These are phyloP conservation scores for Boeremia lycopersici DNA, from an alignment of 2,329 filamentous ascomycete genomes.

Conservation along the genomic window DNA sequence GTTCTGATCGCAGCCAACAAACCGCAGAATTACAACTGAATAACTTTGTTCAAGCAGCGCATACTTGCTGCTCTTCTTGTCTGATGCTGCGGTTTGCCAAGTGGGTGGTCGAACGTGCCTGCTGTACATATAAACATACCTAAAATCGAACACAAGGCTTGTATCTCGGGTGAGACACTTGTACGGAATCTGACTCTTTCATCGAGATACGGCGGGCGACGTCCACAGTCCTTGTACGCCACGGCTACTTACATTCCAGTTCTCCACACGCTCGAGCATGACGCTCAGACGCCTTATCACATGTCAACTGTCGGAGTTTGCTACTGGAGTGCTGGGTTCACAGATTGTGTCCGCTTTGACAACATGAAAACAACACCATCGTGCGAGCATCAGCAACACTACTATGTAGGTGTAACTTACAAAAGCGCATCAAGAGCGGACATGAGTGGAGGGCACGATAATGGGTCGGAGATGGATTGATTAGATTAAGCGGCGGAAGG, in stretches of 20 bases:
- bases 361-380: background rate
- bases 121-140: no score
- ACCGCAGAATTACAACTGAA: no score
- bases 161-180: background rate
- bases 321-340: background rate
- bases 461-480: constrained; percentile 17
- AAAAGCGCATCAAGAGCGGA: background rate
- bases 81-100: no score
- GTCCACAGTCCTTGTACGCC: background rate
- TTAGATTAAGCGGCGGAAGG: constrained; percentile 22
- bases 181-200: background rate
- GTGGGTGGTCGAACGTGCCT: background rate
- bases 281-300: constrained; percentile 6
- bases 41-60: no score
- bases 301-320: background rate
- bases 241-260: background rate
- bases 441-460: constrained; percentile 9
- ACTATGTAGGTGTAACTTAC: background rate
- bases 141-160: no score
- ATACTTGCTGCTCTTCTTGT: no score
- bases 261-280: constrained; percentile 7
- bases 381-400: background rate
- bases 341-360: background rate
- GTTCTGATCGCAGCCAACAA: no score
- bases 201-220: background rate